A percentile compares a stretch with the other conserved stretches of the same genome.
Evolutionary conservation across 2,329 filamentous ascomycete genomes (phyloP).

Genomic region (Tolypocladium ophioglossoides): DNA sequence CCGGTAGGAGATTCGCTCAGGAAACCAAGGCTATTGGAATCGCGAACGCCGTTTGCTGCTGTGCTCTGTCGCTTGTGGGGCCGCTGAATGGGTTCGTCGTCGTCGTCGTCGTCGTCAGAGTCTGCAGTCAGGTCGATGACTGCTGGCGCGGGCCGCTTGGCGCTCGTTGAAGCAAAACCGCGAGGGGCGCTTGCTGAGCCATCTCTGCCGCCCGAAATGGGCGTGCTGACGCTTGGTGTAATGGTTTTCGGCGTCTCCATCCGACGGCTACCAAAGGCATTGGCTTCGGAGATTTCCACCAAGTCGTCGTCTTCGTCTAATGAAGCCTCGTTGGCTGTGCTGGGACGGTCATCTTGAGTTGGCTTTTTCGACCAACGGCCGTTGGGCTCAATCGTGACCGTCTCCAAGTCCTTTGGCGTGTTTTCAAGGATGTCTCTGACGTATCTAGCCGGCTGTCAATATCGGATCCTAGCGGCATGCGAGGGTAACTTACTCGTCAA

Average conservation of each 20-base stretch:
- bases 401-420: conserved; percentile 61
- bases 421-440: conserved; percentile 75
- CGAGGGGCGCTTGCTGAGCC: conserved; percentile 25
- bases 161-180: conserved; percentile 22
- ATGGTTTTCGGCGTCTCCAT: conserved; percentile 25
- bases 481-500: conserved; percentile 61
- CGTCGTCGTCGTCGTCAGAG: conserved; percentile 39
- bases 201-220: conserved; percentile 24
- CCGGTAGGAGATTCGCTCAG: conserved; percentile 12
- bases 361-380: conserved; percentile 57
- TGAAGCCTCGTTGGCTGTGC: conserved; percentile 15
- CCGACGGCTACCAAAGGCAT: conserved; percentile 20
- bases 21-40: conserved; percentile 7
- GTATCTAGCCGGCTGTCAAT: conserved; percentile 43
- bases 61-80: conserved; percentile 36
- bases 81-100: conserved; percentile 35
- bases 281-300: conserved; percentile 35
- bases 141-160: conserved; percentile 38
- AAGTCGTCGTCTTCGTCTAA: conserved; percentile 40
- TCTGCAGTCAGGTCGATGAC: conserved; percentile 51
- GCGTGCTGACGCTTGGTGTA: conserved; percentile 25
- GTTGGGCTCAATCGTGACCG: conserved; percentile 82
- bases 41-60: conserved; percentile 12
- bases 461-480: not conserved
- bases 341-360: conserved; percentile 18